A percentile compares a stretch with the other conserved stretches of the same genome.
Conservation (phyloP, 768 basidiomycete genomes). For the Tubosaeta sp. region DNA sequence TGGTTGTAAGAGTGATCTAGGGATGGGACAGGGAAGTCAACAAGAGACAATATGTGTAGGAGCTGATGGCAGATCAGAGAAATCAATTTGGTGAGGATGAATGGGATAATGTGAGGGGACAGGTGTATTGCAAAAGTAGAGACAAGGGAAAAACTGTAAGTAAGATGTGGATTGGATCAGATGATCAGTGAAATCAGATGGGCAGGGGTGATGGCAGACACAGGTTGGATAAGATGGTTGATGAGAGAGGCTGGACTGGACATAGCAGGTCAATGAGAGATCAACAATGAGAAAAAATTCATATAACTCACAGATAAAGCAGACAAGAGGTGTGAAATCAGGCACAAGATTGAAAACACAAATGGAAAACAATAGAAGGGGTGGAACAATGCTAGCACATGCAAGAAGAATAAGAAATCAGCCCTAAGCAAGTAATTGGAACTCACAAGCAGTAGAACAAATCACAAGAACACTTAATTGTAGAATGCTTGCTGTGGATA, state of each 20-base stretch:
- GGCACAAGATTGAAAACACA: not conserved
- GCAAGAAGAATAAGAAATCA: not conserved
- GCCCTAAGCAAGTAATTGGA: not conserved
- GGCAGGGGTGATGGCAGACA: too few species aligned
- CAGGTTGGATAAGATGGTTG: too few species aligned
- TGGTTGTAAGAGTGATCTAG: not conserved
- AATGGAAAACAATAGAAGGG: not conserved
- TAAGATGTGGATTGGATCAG: too few species aligned
- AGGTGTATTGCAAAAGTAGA: too few species aligned
- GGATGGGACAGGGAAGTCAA: not conserved
- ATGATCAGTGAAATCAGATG: too few species aligned
- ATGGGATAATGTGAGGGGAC: too few species aligned
- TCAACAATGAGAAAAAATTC: not conserved
- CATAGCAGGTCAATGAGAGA: not conserved
- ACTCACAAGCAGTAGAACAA: not conserved
- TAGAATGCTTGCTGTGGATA: too few species aligned
- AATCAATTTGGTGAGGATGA: too few species aligned
- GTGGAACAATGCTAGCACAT: not conserved
- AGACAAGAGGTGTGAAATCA: not conserved
- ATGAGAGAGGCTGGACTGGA: not conserved
- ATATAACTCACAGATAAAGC: not conserved
- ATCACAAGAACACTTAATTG: too few species aligned
- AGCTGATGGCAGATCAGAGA: too few species aligned
- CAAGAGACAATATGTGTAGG: too few species aligned
- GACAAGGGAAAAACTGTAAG: too few species aligned